Percentiles rank a stretch among this genome's conserved stretches.
Conservation (phyloP, 2,329 filamentous ascomycete species). For the Colletotrichum australisinense region DNA sequence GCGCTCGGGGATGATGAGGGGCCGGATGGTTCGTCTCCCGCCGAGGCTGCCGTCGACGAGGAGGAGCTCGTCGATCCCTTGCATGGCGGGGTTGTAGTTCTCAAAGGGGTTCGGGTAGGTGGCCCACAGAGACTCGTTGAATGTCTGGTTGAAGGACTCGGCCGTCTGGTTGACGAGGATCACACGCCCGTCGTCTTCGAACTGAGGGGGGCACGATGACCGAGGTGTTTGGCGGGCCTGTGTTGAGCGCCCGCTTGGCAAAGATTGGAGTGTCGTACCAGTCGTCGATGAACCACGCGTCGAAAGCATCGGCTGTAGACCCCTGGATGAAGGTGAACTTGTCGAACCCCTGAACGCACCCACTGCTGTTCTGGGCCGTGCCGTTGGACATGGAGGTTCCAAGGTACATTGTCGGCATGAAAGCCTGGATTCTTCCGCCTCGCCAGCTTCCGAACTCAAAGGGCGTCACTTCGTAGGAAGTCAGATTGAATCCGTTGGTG, state of each 20-base stretch:
- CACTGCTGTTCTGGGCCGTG: constrained; percentile 38
- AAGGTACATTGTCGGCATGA: constrained; percentile 43
- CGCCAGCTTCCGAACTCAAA: constrained; percentile 48
- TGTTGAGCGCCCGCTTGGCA: constrained; percentile 37
- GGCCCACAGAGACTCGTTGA: constrained; percentile 46
- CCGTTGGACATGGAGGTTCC: constrained; percentile 44
- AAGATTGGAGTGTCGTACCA: constrained; percentile 42
- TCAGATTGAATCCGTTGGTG: constrained; percentile 43
- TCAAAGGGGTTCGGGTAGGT: constrained; percentile 46
- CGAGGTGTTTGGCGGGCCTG: constrained; percentile 28
- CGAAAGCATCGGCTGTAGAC: constrained; percentile 42
- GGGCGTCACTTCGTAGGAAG: constrained; percentile 46
- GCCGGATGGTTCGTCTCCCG: constrained; percentile 45
- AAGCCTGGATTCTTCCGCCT: constrained; percentile 43
- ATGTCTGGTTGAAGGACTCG: constrained; percentile 40
- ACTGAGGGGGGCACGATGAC: constrained; percentile 35
- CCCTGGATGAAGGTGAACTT: constrained; percentile 46
- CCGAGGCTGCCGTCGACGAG: constrained; percentile 46
- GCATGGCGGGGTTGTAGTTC: constrained; percentile 42
- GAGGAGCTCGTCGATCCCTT: constrained; percentile 39
- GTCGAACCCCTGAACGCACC: constrained; percentile 46
- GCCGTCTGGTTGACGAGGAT: constrained; percentile 40
- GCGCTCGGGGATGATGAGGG: constrained; percentile 43
- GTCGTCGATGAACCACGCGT: constrained; percentile 41
- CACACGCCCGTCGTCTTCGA: constrained; percentile 38